Conservation (phyloP, 2,329 filamentous ascomycete species). For the Bertia moriformis region DNA sequence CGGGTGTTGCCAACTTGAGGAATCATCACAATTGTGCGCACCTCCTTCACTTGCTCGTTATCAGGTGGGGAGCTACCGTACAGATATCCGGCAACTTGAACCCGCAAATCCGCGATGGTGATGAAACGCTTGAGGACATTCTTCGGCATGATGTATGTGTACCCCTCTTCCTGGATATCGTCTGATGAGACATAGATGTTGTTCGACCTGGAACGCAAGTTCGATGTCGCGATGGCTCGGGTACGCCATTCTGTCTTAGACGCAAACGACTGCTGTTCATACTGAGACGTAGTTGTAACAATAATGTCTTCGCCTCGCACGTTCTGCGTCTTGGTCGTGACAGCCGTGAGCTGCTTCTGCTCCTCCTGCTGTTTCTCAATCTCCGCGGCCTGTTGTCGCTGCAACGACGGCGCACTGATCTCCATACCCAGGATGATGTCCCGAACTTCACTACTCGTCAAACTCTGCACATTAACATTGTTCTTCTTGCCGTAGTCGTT, state of each 20-base stretch:
- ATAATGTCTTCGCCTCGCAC: constrained; percentile 95
- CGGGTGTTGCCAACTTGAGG: constrained; percentile 90
- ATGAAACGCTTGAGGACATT: constrained; percentile 98
- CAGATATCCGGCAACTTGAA: constrained; percentile 90
- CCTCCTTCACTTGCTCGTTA: constrained; percentile 93
- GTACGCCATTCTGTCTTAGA: constrained; percentile 99
- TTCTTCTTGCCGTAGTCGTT: constrained; percentile 99
- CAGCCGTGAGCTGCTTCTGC: constrained; percentile 87
- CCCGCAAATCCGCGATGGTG: constrained; percentile 85
- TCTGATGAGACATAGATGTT: constrained; percentile 98
- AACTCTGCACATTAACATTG: constrained; percentile 93
- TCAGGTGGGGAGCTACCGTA: constrained; percentile 87
- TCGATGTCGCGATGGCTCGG: constrained; percentile 87
- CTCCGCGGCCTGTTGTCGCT: constrained; percentile 93
- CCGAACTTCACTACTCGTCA: constrained; percentile 91
- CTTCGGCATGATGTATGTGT: constrained; percentile 98
- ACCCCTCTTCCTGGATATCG: constrained; percentile 77
- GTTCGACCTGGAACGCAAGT: constrained; percentile 82
- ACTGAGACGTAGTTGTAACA: constrained; percentile 93
- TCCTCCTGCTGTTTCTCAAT: constrained; percentile 99
- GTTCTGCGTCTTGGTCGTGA: constrained; percentile 97
- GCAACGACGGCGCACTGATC: constrained; percentile 93
- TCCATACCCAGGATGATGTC: constrained; percentile 99
- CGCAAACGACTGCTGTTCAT: constrained; percentile 92
- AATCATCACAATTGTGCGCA: constrained; percentile 92